Conservation (phyloP, 495 filamentous ascomycete genomes). For the Lepraria neglecta region DNA sequence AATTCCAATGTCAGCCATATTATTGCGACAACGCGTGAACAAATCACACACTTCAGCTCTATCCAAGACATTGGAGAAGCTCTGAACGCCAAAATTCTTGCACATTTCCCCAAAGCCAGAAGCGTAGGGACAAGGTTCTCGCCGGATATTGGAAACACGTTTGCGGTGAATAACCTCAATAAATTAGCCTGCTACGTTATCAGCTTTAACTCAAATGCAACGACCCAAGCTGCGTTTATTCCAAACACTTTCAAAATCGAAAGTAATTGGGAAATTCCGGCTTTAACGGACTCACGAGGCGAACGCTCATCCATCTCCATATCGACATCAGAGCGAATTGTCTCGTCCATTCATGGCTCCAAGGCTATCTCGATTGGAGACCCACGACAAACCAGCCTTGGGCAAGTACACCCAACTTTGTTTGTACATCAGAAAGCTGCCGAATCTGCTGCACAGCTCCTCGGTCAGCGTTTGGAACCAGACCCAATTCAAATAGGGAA, state of each 20-base stretch:
- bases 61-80: not conserved
- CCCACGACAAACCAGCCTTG: not conserved
- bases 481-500: not conserved
- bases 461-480: not conserved
- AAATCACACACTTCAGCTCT: not conserved
- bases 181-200: no score
- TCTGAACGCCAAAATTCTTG: constrained; percentile 1
- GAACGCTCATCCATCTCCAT: no score
- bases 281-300: no score
- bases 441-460: not conserved
- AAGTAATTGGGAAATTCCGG: no score
- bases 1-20: not conserved
- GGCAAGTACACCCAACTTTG: constrained; percentile 8
- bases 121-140: not conserved
- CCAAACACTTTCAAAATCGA: no score
- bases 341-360: not conserved
- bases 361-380: not conserved
- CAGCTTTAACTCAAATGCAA: no score
- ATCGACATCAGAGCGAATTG: constrained; percentile 1
- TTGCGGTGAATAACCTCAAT: not conserved
- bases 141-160: not conserved
- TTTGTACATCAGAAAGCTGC: constrained; percentile 7
- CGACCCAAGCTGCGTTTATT: no score
- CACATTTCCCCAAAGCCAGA: not conserved
- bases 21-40: not conserved